phyloP scores from a whole-genome alignment of 2,329 filamentous ascomycete species.

The Diplocarpon rosae region DNA sequence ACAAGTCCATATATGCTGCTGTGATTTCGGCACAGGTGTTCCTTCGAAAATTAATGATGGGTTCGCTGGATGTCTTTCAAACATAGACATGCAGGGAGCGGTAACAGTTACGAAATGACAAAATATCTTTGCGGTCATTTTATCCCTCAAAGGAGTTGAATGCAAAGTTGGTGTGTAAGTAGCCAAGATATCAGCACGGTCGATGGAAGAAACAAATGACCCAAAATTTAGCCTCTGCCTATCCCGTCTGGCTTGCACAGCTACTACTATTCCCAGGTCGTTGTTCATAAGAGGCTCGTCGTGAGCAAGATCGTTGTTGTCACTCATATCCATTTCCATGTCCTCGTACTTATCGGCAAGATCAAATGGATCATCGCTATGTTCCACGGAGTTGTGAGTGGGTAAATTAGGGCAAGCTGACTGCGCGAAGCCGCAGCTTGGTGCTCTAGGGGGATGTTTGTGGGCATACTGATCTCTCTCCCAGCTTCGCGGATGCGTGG shows the following conservation, averaged over 20 bases:
- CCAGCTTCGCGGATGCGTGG: not conserved
- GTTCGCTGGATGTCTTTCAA: constrained; percentile 71
- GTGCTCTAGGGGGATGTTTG: not conserved
- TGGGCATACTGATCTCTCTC: not conserved
- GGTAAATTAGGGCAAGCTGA: not conserved
- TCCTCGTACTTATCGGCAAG: constrained; percentile 42
- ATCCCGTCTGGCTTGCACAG: constrained; percentile 23
- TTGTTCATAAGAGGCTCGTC: constrained; percentile 25
- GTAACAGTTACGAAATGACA: constrained; percentile 87
- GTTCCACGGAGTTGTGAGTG: constrained; percentile 3
- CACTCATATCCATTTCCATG: constrained; percentile 43
- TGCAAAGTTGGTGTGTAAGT: constrained; percentile 55
- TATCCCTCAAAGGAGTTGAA: constrained; percentile 67
- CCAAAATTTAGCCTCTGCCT: constrained; percentile 29
- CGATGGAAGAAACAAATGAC: constrained; percentile 35
- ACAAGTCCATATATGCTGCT: constrained; percentile 57
- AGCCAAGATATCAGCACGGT: constrained; percentile 40
- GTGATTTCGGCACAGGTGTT: constrained; percentile 46
- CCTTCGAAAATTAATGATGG: constrained; percentile 55
- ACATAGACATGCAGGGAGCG: constrained; percentile 75
- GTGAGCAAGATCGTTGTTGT: constrained; percentile 38
- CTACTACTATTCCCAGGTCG: constrained; percentile 23
- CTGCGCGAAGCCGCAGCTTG: not conserved
- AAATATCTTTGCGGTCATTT: constrained; percentile 72
- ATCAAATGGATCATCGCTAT: constrained; percentile 31